Percentiles rank a stretch among this genome's conserved stretches.
phyloP scores from a whole-genome alignment of 2,329 filamentous ascomycete species.

The Colletotrichum incanum region DNA sequence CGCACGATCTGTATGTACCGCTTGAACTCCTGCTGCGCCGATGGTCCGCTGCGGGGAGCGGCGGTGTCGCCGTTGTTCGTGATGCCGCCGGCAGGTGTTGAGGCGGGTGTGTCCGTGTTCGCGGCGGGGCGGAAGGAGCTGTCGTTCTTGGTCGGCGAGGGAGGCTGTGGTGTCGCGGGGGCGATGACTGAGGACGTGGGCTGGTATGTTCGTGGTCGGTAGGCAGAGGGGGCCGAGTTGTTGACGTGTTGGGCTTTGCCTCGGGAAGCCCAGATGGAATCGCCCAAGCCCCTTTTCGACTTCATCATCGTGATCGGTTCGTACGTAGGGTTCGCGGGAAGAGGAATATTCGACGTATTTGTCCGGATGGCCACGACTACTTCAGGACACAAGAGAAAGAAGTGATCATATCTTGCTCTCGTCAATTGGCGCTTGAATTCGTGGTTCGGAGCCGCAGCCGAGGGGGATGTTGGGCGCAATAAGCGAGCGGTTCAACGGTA shows the following conservation, averaged over 20 bases:
- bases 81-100: not conserved
- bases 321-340: not conserved
- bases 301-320: conserved; percentile 5
- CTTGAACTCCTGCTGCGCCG: conserved; percentile 62
- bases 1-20: conserved; percentile 74
- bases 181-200: conserved; percentile 18
- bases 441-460: too few species aligned
- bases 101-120: not conserved
- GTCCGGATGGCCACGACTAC: not conserved
- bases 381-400: too few species aligned
- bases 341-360: not conserved
- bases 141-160: conserved; percentile 1
- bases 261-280: conserved; percentile 40
- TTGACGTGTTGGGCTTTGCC: conserved; percentile 11
- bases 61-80: not conserved
- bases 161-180: conserved; percentile 13
- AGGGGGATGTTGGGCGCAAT: not conserved
- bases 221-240: not conserved
- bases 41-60: conserved; percentile 34
- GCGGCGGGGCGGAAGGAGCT: not conserved
- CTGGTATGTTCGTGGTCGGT: not conserved
- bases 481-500: not conserved
- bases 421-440: too few species aligned
- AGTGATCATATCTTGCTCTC: not conserved
- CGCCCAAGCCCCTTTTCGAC: conserved; percentile 20